Conservation (phyloP, 768 basidiomycete species). For the Serpula lacrymans region DNA sequence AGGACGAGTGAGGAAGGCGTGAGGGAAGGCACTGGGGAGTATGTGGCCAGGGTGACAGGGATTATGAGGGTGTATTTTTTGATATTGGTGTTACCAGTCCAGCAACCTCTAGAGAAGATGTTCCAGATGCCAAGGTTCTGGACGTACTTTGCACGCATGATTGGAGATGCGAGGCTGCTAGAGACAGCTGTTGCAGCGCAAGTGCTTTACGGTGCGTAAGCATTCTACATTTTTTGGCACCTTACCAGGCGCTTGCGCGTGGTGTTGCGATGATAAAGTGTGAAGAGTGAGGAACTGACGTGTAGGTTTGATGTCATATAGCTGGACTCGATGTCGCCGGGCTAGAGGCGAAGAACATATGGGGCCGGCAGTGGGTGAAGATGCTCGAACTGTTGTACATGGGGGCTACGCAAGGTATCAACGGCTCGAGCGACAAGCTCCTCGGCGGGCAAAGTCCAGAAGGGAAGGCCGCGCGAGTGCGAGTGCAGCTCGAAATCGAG, state of each 20-base stretch:
- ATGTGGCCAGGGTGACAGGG: slow-evolving; percentile 66
- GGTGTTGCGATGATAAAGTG: slow-evolving; percentile 10
- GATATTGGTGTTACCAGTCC: slow-evolving; percentile 43
- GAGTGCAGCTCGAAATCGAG: slow-evolving; percentile 66
- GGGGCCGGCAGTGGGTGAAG: slow-evolving; percentile 81
- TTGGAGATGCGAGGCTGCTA: slow-evolving; percentile 49
- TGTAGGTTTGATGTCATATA: slow-evolving; percentile 26
- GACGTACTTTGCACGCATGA: slow-evolving; percentile 68
- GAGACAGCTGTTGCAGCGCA: slow-evolving; percentile 60
- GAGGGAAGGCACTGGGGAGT: slow-evolving; percentile 59
- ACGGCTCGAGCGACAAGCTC: slow-evolving; percentile 31
- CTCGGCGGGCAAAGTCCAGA: slow-evolving; percentile 62
- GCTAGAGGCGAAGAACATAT: slow-evolving; percentile 51
- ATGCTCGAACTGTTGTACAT: slow-evolving; percentile 64
- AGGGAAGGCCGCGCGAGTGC: slow-evolving; percentile 59
- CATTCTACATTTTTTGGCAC: slow-evolving; percentile 3
- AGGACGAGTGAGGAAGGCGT: slow-evolving; percentile 36
- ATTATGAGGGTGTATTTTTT: slow-evolving; percentile 86
- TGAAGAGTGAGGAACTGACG: no score
- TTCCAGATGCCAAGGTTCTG: slow-evolving; percentile 67
- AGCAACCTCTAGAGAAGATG: slow-evolving; percentile 43
- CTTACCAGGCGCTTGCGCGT: background rate
- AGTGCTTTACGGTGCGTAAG: slow-evolving; percentile 60
- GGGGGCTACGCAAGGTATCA: slow-evolving; percentile 55
- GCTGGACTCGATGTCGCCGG: slow-evolving; percentile 75